Evolutionary conservation across 2,329 filamentous ascomycete species (phyloP).

Genomic region (Cordyceps militaris): DNA sequence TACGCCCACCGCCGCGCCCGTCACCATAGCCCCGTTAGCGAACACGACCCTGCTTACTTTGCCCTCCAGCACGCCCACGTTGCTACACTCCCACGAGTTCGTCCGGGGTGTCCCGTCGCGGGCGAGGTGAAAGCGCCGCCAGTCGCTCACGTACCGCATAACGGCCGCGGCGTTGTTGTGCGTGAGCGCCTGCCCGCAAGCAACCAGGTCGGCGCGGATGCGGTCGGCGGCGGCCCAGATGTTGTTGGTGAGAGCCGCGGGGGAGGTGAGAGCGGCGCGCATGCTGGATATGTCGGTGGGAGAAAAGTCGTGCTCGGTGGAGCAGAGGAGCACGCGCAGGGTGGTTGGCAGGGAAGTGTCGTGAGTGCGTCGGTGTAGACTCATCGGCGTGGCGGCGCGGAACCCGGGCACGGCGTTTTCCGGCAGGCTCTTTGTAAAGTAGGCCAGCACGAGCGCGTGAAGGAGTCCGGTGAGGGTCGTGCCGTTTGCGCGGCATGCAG

Average conservation of each 20-base stretch:
- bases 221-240: slow-evolving; percentile 37
- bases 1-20: slow-evolving; percentile 36
- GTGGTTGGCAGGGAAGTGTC: slow-evolving; percentile 11
- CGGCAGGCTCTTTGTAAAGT: slow-evolving; percentile 33
- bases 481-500: slow-evolving; percentile 32
- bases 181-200: slow-evolving; percentile 28
- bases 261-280: slow-evolving; percentile 22
- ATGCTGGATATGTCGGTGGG: slow-evolving; percentile 12
- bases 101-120: slow-evolving; percentile 37
- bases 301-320: slow-evolving; percentile 26
- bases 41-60: slow-evolving; percentile 40
- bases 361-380: slow-evolving; percentile 33
- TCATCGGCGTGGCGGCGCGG: slow-evolving; percentile 35
- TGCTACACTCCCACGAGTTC: slow-evolving; percentile 45
- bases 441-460: slow-evolving; percentile 37
- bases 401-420: slow-evolving; percentile 28
- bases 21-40: slow-evolving; percentile 39
- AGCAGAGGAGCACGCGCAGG: slow-evolving; percentile 36
- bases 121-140: slow-evolving; percentile 31
- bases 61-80: slow-evolving; percentile 36
- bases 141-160: slow-evolving; percentile 37
- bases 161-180: slow-evolving; percentile 37
- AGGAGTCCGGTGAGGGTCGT: slow-evolving; percentile 44
- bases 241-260: slow-evolving; percentile 17
- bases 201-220: slow-evolving; percentile 29